Base-by-base conservation (phyloP, 2,329 filamentous ascomycete genomes). In the Huntiella abstrusa region DNA sequence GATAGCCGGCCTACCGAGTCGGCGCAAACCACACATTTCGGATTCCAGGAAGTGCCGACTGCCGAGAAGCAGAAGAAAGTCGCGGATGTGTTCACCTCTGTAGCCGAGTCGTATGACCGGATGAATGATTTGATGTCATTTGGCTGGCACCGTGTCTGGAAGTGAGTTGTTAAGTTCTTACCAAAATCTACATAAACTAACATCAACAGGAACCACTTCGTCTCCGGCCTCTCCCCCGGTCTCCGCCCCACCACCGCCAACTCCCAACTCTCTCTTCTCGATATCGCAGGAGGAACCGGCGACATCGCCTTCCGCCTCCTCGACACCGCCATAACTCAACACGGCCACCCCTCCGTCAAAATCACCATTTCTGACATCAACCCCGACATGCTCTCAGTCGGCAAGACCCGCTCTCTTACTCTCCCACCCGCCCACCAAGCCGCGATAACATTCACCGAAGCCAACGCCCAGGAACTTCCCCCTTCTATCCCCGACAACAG, bases 111-210 rank as follows among this genome's bases (percentile, higher is more conserved):
- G 13, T 98, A 98, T 65, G 91, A 98, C 63, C 81, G 80, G 52
- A 98, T 98, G 91, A 98, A 98, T 66, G 91, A 98, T 62, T 73
- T 96, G 54, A 98, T 98, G 91, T 96, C 91, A 5, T 75, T 98
- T 41, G 91, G 91, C 47, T 87, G 94, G 64, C 91, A 98, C 62
- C 82, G 91, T 38, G 68, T 98, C 34, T 98, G 91, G 91, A 98
- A 80, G 74, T 74, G 54, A 43, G 70, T 61, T 8, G 15, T 7
- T 40, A 2, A 22, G 3, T 16, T 28, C 6, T 7, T 10, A 28
- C 8, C 6, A 28, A 43, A 32, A 33, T 17, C 22, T 32, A 37
- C 19, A 34, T 15, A 10, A 37, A 16, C 33, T 34, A 39, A 13
- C 38, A 7, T 15, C 19, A 43, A 49, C 5, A 12, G 71, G 56